Evolutionary conservation across 768 basidiomycete species (phyloP).

Genomic region (Amylocystis lapponica): DNA sequence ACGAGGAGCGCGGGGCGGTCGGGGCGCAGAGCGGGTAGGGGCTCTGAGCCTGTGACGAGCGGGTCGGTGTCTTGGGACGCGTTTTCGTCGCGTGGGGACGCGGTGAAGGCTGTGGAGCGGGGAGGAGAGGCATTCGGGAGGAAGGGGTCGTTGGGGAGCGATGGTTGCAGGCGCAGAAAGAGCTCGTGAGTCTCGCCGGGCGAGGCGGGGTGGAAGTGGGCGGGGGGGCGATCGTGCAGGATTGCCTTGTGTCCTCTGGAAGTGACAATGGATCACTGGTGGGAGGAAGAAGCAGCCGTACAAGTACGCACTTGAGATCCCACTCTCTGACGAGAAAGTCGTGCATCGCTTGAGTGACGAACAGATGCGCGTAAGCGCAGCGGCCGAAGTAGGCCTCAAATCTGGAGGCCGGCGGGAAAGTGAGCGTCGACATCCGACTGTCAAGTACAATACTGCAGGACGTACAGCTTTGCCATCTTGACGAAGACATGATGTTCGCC

Average conservation of each 20-base stretch:
- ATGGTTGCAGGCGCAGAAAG: slow-evolving; percentile 45
- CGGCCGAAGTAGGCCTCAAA: slow-evolving; percentile 81
- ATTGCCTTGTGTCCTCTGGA: slow-evolving; percentile 72
- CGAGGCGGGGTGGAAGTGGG: slow-evolving; percentile 69
- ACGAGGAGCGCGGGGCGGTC: slow-evolving; percentile 85
- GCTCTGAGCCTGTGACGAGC: slow-evolving; percentile 22
- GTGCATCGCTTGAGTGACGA: slow-evolving; percentile 88
- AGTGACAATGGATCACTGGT: slow-evolving; percentile 9
- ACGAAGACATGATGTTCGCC: slow-evolving; percentile 67
- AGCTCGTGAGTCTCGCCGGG: slow-evolving; percentile 70
- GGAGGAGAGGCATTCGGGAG: slow-evolving; percentile 48
- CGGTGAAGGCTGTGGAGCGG: slow-evolving; percentile 60
- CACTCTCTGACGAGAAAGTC: slow-evolving; percentile 65
- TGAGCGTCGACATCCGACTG: not conserved
- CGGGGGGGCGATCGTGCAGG: slow-evolving; percentile 87
- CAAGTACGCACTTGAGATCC: slow-evolving; percentile 64
- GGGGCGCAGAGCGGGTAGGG: slow-evolving; percentile 45
- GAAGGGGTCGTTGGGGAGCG: slow-evolving; percentile 54
- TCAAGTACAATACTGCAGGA: slow-evolving; percentile 6
- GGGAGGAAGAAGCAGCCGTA: not conserved
- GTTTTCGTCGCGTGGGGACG: slow-evolving; percentile 23
- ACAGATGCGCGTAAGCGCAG: slow-evolving; percentile 82
- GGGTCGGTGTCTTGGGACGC: slow-evolving; percentile 7
- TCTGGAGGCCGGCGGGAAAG: slow-evolving; percentile 42
- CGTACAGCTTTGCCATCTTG: slow-evolving; percentile 66